A percentile compares a stretch with the other conserved stretches of the same genome.
phyloP scores from a whole-genome alignment of 495 filamentous ascomycete species.

The Neurospora sp. region DNA sequence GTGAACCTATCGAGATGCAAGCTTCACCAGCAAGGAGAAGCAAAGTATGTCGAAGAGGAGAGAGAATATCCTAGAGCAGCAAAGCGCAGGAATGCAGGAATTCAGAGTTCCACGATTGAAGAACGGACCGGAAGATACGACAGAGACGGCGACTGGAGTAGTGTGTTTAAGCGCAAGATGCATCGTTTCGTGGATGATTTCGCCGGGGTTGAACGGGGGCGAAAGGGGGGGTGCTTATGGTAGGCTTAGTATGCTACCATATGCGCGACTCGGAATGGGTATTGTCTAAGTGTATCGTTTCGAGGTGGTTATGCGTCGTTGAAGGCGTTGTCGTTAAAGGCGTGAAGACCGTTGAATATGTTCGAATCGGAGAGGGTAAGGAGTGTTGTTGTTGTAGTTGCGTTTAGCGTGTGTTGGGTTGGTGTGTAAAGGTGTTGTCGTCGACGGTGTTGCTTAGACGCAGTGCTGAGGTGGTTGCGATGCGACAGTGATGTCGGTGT shows the following conservation, averaged over 20 bases:
- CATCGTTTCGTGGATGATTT: slow-evolving; percentile 38
- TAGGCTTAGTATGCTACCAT: slow-evolving; percentile 26
- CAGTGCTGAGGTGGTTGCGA: slow-evolving; percentile 1
- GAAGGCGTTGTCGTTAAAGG: neutral
- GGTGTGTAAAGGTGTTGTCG: slow-evolving; percentile 1
- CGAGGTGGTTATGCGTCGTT: neutral
- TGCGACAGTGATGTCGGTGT: slow-evolving; percentile 2
- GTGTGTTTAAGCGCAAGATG: slow-evolving; percentile 34
- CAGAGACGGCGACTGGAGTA: slow-evolving; percentile 49
- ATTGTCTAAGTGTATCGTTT: neutral
- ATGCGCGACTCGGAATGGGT: slow-evolving; percentile 12
- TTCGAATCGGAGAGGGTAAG: neutral
- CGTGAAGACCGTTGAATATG: neutral
- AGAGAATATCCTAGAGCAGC: slow-evolving; percentile 33
- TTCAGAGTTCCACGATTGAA: slow-evolving; percentile 38
- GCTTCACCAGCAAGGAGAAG: slow-evolving; percentile 25
- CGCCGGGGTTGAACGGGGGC: slow-evolving; percentile 16
- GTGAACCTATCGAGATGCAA: slow-evolving; percentile 34
- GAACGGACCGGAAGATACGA: slow-evolving; percentile 43
- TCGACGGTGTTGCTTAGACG: neutral
- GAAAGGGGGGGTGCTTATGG: slow-evolving; percentile 25
- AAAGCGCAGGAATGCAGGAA: slow-evolving; percentile 25
- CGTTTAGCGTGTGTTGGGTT: neutral
- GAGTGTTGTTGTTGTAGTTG: slow-evolving; percentile 1
- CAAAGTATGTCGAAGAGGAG: slow-evolving; percentile 31